These are phyloP conservation scores for Fusarium torulosum DNA, from an alignment of 2,329 filamentous ascomycete genomes.

Conservation along the genomic window DNA sequence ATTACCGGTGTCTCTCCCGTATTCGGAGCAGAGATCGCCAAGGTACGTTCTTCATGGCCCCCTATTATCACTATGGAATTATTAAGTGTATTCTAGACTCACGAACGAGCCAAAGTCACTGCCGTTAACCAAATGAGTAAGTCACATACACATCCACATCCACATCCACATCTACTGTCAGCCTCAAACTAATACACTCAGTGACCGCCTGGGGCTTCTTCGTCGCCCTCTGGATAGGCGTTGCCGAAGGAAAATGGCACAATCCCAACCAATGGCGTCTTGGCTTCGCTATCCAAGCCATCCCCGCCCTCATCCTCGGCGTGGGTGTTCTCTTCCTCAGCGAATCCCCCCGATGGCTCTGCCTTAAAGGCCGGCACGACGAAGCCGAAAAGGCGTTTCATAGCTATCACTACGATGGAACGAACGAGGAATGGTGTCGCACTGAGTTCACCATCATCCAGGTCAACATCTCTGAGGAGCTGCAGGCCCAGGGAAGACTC, in stretches of 20 bases:
- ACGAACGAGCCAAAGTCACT: constrained; percentile 56
- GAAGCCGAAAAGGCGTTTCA: constrained; percentile 54
- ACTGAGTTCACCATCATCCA: constrained; percentile 53
- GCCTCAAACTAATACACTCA: background rate
- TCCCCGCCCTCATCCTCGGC: constrained; percentile 53
- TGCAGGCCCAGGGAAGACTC: constrained; percentile 44
- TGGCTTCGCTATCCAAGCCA: constrained; percentile 54
- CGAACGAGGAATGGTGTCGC: constrained; percentile 54
- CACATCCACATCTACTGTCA: fast-evolving
- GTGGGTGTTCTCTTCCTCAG: constrained; percentile 53
- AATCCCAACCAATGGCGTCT: constrained; percentile 56
- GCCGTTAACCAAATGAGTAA: constrained; percentile 58
- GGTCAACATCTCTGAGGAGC: constrained; percentile 54
- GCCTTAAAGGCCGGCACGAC: constrained; percentile 53
- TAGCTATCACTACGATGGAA: constrained; percentile 52
- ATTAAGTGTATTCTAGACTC: constrained; percentile 40
- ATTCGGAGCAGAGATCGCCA: constrained; percentile 58
- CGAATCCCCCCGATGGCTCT: constrained; percentile 55
- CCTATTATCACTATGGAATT: fast-evolving
- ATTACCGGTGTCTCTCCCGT: constrained; percentile 58
- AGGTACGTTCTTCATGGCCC: constrained; percentile 39
- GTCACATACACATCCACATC: constrained; percentile 17
- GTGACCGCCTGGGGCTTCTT: constrained; percentile 60
- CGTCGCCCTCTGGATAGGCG: constrained; percentile 56
- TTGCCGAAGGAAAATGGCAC: constrained; percentile 55